Evolutionary conservation across 2,329 filamentous ascomycete genomes (phyloP).

Genomic region (Thielaviopsis populi): DNA sequence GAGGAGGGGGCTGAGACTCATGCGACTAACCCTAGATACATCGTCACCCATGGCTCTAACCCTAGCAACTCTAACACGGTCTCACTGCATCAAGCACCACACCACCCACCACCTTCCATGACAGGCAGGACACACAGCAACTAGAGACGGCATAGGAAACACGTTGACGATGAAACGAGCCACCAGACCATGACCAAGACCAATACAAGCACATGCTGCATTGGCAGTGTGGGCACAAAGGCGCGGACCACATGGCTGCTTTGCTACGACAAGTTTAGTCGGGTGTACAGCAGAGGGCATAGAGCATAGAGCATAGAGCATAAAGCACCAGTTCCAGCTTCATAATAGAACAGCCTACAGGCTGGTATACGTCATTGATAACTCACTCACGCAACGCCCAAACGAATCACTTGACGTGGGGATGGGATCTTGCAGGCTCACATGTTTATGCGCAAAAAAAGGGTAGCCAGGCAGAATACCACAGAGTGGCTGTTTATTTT

Average conservation of each 20-base stretch:
- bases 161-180: background rate
- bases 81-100: background rate
- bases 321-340: background rate
- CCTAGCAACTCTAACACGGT: too few relatives aligned
- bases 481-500: background rate
- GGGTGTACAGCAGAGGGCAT: too few relatives aligned
- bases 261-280: too few relatives aligned
- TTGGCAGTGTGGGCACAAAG: background rate
- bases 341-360: background rate
- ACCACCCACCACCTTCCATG: background rate
- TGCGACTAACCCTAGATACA: too few relatives aligned
- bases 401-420: too few relatives aligned
- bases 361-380: background rate
- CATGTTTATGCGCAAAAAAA: background rate
- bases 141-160: background rate
- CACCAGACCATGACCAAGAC: too few relatives aligned
- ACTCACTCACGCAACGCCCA: too few relatives aligned
- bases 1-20: background rate
- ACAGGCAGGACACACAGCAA: background rate
- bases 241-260: background rate
- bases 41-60: too few relatives aligned
- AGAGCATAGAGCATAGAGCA: background rate
- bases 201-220: too few relatives aligned
- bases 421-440: background rate
- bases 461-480: background rate